Evolutionary conservation across 129 eudicot species (phyloP).

Genomic region (Silybum marianum): DNA sequence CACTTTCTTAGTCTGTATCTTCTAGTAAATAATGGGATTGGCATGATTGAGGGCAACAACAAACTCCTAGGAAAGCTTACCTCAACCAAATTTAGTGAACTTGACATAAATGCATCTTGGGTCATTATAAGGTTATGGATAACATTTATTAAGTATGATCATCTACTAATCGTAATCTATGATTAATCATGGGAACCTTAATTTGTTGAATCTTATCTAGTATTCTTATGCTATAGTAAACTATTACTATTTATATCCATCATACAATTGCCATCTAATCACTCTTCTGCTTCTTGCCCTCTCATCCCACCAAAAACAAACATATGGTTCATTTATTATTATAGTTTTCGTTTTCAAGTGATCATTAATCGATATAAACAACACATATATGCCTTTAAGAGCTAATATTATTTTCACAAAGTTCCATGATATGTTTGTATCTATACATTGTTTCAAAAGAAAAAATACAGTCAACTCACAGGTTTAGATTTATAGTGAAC

Average conservation of each 20-base stretch:
- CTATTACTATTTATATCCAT: neutral
- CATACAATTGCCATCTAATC: neutral
- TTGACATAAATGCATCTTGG: neutral
- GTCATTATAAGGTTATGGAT: neutral
- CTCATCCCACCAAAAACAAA: neutral
- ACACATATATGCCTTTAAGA: neutral
- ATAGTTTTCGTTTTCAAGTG: neutral
- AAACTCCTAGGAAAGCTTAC: neutral
- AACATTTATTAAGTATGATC: neutral
- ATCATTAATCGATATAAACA: neutral
- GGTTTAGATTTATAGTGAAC: neutral
- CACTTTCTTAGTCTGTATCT: too few species aligned
- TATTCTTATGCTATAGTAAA: too few species aligned
- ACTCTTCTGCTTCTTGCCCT: neutral
- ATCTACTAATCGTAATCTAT: neutral
- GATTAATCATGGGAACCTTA: neutral
- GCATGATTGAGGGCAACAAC: neutral
- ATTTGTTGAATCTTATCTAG: neutral
- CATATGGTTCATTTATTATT: too few species aligned
- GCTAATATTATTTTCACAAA: neutral
- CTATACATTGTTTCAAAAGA: too few species aligned
- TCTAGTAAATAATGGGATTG: neutral
- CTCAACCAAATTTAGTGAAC: neutral
- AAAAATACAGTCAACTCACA: too few species aligned
- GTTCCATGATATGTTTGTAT: too few species aligned